A percentile compares a stretch with the other conserved stretches of the same genome.
Evolutionary conservation across 2,329 filamentous ascomycete genomes (phyloP).

Genomic region (Bipolaris zeicola): DNA sequence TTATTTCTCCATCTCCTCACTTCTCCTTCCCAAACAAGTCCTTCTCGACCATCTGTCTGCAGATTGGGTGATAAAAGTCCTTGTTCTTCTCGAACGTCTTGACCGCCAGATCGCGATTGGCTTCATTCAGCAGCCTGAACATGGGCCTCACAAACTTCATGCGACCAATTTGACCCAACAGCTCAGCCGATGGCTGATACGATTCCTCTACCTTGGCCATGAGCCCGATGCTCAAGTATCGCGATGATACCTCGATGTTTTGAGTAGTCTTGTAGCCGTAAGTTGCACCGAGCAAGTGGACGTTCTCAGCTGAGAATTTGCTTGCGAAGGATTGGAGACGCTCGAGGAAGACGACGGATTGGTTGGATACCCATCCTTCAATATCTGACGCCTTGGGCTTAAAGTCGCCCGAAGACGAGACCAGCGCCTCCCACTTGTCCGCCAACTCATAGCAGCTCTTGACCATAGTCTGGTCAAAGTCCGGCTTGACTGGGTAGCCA

Average conservation of each 20-base stretch:
- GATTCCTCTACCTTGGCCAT: constrained; percentile 71
- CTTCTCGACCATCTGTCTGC: constrained; percentile 78
- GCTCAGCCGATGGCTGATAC: constrained; percentile 72
- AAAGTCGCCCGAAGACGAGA: constrained; percentile 49
- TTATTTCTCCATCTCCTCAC: not conserved
- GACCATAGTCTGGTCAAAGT: constrained; percentile 86
- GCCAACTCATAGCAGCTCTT: constrained; percentile 84
- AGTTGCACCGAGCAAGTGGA: constrained; percentile 72
- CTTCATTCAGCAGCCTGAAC: constrained; percentile 75
- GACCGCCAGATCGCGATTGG: constrained; percentile 75
- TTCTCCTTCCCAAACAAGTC: constrained; percentile 63
- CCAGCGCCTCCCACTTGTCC: constrained; percentile 73
- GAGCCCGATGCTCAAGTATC: constrained; percentile 81
- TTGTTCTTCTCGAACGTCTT: constrained; percentile 84
- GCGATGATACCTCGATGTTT: constrained; percentile 83
- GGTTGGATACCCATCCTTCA: constrained; percentile 77
- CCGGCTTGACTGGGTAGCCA: constrained; percentile 85
- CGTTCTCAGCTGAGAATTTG: constrained; percentile 67
- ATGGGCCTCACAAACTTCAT: constrained; percentile 98
- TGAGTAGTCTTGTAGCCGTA: constrained; percentile 74
- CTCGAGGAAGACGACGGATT: constrained; percentile 90
- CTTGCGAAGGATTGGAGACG: constrained; percentile 70
- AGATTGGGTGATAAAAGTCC: constrained; percentile 96
- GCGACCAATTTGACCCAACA: constrained; percentile 81
- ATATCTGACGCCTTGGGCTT: constrained; percentile 72